phyloP scores from a whole-genome alignment of 2,329 filamentous ascomycete genomes.

The Ceratocystis albifundus region DNA sequence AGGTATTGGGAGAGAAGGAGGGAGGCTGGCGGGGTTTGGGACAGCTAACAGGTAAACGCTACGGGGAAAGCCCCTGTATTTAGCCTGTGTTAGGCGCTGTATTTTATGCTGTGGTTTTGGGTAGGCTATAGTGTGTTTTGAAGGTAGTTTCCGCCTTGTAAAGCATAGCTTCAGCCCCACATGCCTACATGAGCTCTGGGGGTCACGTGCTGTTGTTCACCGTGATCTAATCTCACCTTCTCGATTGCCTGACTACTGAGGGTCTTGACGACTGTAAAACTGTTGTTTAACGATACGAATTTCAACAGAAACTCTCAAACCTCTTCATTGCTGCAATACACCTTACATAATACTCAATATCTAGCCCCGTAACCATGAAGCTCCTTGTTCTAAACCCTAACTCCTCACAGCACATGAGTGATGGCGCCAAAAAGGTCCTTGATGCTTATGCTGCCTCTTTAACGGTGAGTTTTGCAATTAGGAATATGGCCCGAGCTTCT shows the following conservation, averaged over 20 bases:
- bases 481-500: not conserved
- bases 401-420: conserved; percentile 61
- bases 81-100: not conserved
- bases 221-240: too few species aligned
- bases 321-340: not conserved
- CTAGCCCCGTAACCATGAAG: conserved; percentile 25
- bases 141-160: not conserved
- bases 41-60: conserved; percentile 5
- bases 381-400: conserved; percentile 73
- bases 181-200: not conserved
- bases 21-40: conserved; percentile 8
- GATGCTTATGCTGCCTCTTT: conserved; percentile 8
- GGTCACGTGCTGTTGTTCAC: too few species aligned
- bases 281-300: too few species aligned
- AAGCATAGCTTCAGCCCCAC: not conserved
- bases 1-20: not conserved
- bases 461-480: not conserved
- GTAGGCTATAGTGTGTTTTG: not conserved
- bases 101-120: not conserved
- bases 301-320: not conserved
- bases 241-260: conserved; percentile 4
- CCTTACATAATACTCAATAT: not conserved
- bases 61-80: conserved; percentile 7
- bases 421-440: conserved; percentile 41
- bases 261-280: not conserved